phyloP scores from a whole-genome alignment of 2,329 filamentous ascomycete species.

The Chalara sp. region DNA sequence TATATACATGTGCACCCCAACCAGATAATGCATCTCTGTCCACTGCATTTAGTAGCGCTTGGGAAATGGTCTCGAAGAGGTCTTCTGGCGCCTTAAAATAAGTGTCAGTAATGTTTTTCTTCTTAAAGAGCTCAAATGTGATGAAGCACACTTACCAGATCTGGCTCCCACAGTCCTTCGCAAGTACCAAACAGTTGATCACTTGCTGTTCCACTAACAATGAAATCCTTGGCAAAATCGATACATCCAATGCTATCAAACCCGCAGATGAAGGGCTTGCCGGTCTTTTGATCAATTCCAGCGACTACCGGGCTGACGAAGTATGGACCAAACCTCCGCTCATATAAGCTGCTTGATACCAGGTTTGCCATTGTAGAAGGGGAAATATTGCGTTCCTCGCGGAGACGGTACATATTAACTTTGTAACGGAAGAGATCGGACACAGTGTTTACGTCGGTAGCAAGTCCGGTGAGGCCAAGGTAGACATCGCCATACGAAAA shows the following conservation, averaged over 20 bases:
- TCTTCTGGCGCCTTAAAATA: constrained; percentile 70
- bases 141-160: constrained; percentile 61
- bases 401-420: constrained; percentile 98
- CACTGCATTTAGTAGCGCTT: constrained; percentile 89
- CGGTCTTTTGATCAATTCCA: constrained; percentile 88
- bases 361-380: constrained; percentile 95
- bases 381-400: constrained; percentile 94
- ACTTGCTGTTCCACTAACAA: constrained; percentile 90
- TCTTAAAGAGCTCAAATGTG: background rate
- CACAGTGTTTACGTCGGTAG: constrained; percentile 91
- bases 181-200: constrained; percentile 99
- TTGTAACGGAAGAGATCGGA: constrained; percentile 98
- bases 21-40: constrained; percentile 95
- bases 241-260: constrained; percentile 99
- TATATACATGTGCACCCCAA: constrained; percentile 98
- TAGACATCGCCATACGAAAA: constrained; percentile 96
- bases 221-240: constrained; percentile 99
- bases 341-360: constrained; percentile 84
- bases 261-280: constrained; percentile 95
- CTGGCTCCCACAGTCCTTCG: constrained; percentile 94
- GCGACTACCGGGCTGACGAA: constrained; percentile 94
- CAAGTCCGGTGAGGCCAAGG: constrained; percentile 90
- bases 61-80: constrained; percentile 96
- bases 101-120: background rate
- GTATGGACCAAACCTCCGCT: constrained; percentile 92